These are phyloP conservation scores for Podosphaera xanthii DNA, from an alignment of 2,329 filamentous ascomycete species.

Conservation along the genomic window DNA sequence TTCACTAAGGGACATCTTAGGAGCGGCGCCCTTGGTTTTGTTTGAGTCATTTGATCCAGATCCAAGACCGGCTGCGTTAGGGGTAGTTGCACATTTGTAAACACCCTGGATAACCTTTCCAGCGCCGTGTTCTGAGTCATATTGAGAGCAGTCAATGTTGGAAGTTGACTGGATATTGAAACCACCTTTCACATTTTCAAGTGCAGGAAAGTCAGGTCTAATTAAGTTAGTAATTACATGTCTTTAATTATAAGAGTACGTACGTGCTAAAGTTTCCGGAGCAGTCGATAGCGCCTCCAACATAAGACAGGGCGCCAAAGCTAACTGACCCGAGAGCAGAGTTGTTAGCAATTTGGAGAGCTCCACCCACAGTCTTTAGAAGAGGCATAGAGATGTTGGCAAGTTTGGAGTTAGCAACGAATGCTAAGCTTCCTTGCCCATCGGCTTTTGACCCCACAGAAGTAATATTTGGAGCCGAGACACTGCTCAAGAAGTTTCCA, in stretches of 20 bases:
- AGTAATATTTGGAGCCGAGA: constrained; percentile 49
- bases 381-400: constrained; percentile 54
- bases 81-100: constrained; percentile 20
- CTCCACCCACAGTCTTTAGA: constrained; percentile 49
- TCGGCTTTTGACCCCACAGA: constrained; percentile 22
- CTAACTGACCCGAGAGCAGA: constrained; percentile 43
- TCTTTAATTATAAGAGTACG: constrained; percentile 19
- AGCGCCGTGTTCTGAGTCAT: constrained; percentile 10
- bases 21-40: constrained; percentile 17
- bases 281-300: constrained; percentile 66
- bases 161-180: constrained; percentile 30
- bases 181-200: constrained; percentile 46
- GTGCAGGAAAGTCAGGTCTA: constrained; percentile 46
- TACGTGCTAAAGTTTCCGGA: constrained; percentile 67
- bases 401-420: constrained; percentile 37
- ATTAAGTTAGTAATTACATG: constrained; percentile 14
- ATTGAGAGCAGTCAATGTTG: constrained; percentile 12
- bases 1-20: constrained; percentile 18
- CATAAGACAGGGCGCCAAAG: constrained; percentile 43
- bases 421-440: constrained; percentile 30
- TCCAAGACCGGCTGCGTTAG: constrained; percentile 8
- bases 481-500: constrained; percentile 42
- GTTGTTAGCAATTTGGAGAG: constrained; percentile 80
- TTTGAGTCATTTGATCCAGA: constrained; percentile 13
- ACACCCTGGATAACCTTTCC: constrained; percentile 23